Conservation (phyloP, 768 basidiomycete genomes). For the Myochromella boudieri region DNA sequence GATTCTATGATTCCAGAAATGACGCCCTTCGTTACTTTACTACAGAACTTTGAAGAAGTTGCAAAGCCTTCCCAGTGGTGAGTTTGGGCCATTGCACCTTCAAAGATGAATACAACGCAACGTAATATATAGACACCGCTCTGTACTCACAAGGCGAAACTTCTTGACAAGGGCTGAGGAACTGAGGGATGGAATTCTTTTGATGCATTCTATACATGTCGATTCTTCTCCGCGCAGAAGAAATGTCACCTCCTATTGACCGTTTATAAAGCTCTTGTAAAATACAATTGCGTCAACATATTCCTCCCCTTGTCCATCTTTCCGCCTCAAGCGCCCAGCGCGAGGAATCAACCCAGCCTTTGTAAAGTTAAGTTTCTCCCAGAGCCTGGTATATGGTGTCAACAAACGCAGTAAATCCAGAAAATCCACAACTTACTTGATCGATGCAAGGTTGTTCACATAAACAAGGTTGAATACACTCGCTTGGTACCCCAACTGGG, state of each 20-base stretch:
- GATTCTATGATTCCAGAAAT: no score
- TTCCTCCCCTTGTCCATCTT: constrained; percentile 76
- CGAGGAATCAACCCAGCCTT: constrained; percentile 76
- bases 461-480: constrained; percentile 94
- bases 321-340: constrained; percentile 67
- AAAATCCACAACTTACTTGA: constrained; percentile 45
- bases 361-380: constrained; percentile 81
- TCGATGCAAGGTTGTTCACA: constrained; percentile 75
- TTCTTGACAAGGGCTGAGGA: no score
- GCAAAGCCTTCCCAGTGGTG: background rate
- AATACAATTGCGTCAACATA: constrained; percentile 87
- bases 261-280: constrained; percentile 70
- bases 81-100: background rate
- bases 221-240: no score
- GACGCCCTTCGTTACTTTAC: no score
- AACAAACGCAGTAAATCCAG: background rate
- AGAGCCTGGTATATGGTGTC: constrained; percentile 44
- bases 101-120: background rate
- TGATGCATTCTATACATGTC: no score
- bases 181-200: no score
- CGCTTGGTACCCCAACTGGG: constrained; percentile 70
- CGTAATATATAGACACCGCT: no score
- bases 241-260: no score
- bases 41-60: background rate
- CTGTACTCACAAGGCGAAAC: no score